Evolutionary conservation across 345 rosid genomes (phyloP).

Genomic region (Acer campestre): DNA sequence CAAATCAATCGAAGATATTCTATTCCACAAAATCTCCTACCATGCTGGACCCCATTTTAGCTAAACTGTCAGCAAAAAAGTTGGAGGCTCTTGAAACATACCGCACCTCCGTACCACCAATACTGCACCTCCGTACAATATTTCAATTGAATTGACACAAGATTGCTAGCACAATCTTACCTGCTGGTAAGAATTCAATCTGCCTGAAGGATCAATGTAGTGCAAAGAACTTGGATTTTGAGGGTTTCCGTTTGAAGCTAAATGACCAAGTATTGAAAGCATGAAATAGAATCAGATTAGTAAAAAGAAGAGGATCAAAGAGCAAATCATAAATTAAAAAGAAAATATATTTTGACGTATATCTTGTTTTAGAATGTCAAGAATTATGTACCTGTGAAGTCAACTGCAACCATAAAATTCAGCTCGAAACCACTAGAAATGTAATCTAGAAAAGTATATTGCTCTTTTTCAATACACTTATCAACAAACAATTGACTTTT

Average conservation of each 20-base stretch:
- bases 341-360: background rate
- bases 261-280: constrained; percentile 8
- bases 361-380: background rate
- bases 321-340: background rate
- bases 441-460: constrained; percentile 80
- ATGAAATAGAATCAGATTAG: background rate
- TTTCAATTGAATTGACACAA: background rate
- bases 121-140: too few relatives aligned
- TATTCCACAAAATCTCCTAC: too few relatives aligned
- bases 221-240: constrained; percentile 67
- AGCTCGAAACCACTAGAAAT: constrained; percentile 81
- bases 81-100: too few relatives aligned
- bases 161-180: constrained; percentile 25
- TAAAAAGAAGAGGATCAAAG: background rate
- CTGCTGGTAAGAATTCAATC: constrained; percentile 80
- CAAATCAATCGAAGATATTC: too few relatives aligned
- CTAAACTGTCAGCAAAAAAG: too few relatives aligned
- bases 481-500: constrained; percentile 84
- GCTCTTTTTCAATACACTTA: constrained; percentile 60
- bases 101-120: too few relatives aligned
- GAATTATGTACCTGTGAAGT: constrained; percentile 71
- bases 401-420: constrained; percentile 92
- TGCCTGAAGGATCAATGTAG: constrained; percentile 78
- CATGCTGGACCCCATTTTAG: too few relatives aligned
- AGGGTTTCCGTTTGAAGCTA: constrained; percentile 95